Base-by-base conservation (phyloP, 176 grass and related monocot genomes). In the Zea luxurians region DNA sequence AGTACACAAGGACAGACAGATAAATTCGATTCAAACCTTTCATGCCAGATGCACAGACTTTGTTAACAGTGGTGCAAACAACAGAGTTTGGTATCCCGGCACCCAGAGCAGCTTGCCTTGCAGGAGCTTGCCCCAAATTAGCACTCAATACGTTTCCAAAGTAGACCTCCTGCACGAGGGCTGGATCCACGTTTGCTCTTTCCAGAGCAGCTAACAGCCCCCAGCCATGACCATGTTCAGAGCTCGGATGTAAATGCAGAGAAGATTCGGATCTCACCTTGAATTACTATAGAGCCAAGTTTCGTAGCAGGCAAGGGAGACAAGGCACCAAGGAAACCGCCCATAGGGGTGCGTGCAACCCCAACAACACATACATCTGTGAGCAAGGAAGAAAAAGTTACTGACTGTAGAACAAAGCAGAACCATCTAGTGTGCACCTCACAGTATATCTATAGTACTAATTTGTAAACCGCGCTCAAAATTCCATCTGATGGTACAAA, bases 121-220 rank as follows among this genome's bases (percentile, higher is more conserved):
- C 94, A 7, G 91, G 94, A 61, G 94, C 94, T 37, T 97, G 94
- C 37, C 94, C 94, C 84, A 97, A 89, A 87, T 97, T 97, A 58
- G 94, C 91, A 86, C 94, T 93, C 68, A 97, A 72, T 40, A 97
- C 94, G 65, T 97, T 97, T 59, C 94, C 94, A 69, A 97, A 97
- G 74, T 70, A 88, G 48, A 97, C 94, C 69, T 93, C 94, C 76
- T 97, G 94, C 16, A 97, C 94, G 47, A 97, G 84, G 68, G 89
- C 8, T 13, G 91, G 91, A 71, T 93, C 88, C 38, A 97, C 82
- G 54, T 89, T 86, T 13, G 91, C 94, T 57, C 84, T 93, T 67
- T 74, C 67, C 48, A 97, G 91, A 76, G 94, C 94, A 83, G 86
- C 91, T 97, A 68, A 48, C 4, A 7, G 71, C 43, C 58, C 18